Conservation (phyloP, 805 yeast genomes). For the Kodamaea kakaduensis region DNA sequence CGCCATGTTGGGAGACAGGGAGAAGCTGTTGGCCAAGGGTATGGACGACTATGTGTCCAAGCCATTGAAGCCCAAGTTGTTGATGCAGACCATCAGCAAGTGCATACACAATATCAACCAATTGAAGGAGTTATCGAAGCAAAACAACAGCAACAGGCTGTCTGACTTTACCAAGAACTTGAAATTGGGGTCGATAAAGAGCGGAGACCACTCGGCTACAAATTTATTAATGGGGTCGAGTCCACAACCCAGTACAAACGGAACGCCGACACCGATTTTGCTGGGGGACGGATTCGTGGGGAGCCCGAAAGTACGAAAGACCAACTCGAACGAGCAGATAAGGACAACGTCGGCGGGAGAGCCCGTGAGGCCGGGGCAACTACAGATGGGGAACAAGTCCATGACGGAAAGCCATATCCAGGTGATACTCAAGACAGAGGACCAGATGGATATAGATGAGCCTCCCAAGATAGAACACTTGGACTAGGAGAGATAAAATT, state of each 20-base stretch:
- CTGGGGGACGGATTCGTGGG: conserved; percentile 10
- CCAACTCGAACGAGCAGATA: conserved; percentile 28
- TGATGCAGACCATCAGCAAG: conserved; percentile 80
- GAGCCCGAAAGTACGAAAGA: conserved; percentile 22
- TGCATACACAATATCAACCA: conserved; percentile 71
- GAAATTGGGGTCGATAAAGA: conserved; percentile 33
- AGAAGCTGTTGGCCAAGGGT: conserved; percentile 78
- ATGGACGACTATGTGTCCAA: conserved; percentile 91
- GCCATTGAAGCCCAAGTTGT: conserved; percentile 77
- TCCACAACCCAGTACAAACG: conserved; percentile 10
- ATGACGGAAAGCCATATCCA: conserved; percentile 31
- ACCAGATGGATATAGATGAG: conserved; percentile 18
- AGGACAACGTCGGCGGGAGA: conserved; percentile 4
- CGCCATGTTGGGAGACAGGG: conserved; percentile 92
- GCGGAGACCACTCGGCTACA: conserved; percentile 15
- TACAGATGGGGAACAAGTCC: conserved; percentile 27
- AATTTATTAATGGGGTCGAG: conserved; percentile 16
- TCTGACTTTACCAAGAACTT: conserved; percentile 45
- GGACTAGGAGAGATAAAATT: too few relatives aligned
- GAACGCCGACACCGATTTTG: conserved; percentile 6
- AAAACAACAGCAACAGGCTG: conserved; percentile 42
- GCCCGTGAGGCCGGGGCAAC: conserved; percentile 30
- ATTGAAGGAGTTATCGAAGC: conserved; percentile 52
- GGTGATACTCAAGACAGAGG: conserved; percentile 9
- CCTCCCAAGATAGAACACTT: conserved; percentile 17